Base-by-base conservation (phyloP, 768 basidiomycete genomes). In the Aureoboletus auriporus region DNA sequence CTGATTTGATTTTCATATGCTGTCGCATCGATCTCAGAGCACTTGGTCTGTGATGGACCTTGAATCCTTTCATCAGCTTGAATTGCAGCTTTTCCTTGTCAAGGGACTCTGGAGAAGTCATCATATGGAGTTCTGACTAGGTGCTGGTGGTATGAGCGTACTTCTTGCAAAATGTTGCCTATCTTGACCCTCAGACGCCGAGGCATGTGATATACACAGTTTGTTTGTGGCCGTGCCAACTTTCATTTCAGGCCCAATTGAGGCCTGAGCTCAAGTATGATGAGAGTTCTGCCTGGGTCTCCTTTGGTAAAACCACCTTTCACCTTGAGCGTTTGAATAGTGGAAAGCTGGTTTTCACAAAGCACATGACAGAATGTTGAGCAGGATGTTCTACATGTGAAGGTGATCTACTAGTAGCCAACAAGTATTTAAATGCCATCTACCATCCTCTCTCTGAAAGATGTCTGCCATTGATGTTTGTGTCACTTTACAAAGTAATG, bases 381-480 rank as follows among this genome's bases (percentile, higher is more conserved):
- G 37, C 40, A 67, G 67, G 28, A 67, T 67, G 65, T 55, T 65
- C 49, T 69, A 67, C 44, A 67, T 69, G 65, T 69, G n/a, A n/a
- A n/a, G n/a, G n/a, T n/a, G 53, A 65, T 52, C 49, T n/a, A n/a
- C n/a, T n/a, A n/a, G n/a, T 48, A 51, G 27, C 0, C 9, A 27
- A 6, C 30, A 13, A 11, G 7, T 12, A 8, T 62, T 56, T 20
- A 47, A 39, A 12, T 31, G 28, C 27, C 9, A 35, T 68, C 71
- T 71, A 87, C 77, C 78, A 78, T 17, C 89, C 89, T 31, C 89
- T 79, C 28, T 70, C 69, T 8, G 88, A 85, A 42, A 88, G 62
- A 23, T 73, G 75, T 9, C 89, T 89, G 14, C 89, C 89, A 59
- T 84, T 78, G 43, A 91, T 62, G 47, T 83, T 72, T n/a, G 69